These are phyloP conservation scores for Diplocarpon rosae DNA, from an alignment of 2,329 filamentous ascomycete species.

Conservation along the genomic window DNA sequence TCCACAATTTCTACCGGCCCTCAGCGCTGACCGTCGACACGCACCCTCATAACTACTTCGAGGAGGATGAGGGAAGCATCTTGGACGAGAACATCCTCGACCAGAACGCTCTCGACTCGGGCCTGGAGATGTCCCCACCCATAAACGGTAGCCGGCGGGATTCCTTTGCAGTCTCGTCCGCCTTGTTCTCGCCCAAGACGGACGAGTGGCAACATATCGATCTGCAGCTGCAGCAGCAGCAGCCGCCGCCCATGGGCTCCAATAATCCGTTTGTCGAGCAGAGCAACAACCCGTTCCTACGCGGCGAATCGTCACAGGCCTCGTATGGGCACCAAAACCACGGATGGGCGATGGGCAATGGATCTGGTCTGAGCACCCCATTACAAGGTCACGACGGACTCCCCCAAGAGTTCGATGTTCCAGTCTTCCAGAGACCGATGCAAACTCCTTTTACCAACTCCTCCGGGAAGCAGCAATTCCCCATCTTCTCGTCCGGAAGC, in stretches of 20 bases:
- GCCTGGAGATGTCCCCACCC: slow-evolving; percentile 50
- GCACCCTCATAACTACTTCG: slow-evolving; percentile 40
- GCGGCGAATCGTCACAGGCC: slow-evolving; percentile 41
- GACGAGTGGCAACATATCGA: slow-evolving; percentile 55
- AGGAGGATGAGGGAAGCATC: slow-evolving; percentile 49
- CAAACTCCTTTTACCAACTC: slow-evolving; percentile 46
- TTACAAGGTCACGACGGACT: slow-evolving; percentile 59
- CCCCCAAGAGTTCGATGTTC: slow-evolving; percentile 43
- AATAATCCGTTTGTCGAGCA: slow-evolving; percentile 51
- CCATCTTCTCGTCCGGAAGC: slow-evolving; percentile 43
- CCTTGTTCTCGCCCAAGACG: slow-evolving; percentile 54
- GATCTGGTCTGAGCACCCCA: slow-evolving; percentile 63
- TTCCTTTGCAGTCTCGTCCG: slow-evolving; percentile 47
- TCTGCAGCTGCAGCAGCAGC: slow-evolving; percentile 30
- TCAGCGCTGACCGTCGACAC: slow-evolving; percentile 27
- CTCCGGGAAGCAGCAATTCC: slow-evolving; percentile 36
- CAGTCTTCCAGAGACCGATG: slow-evolving; percentile 41
- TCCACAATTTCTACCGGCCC: slow-evolving; percentile 26
- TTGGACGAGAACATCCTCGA: slow-evolving; percentile 52
- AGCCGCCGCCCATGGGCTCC: slow-evolving; percentile 34
- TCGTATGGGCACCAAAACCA: slow-evolving; percentile 26
- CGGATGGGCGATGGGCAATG: slow-evolving; percentile 30
- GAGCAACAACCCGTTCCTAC: slow-evolving; percentile 56
- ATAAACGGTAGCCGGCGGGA: slow-evolving; percentile 53
- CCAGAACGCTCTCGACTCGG: slow-evolving; percentile 47